Base-by-base conservation (phyloP, 139 green algal species). In the Chlamydomonas incerta region DNA sequence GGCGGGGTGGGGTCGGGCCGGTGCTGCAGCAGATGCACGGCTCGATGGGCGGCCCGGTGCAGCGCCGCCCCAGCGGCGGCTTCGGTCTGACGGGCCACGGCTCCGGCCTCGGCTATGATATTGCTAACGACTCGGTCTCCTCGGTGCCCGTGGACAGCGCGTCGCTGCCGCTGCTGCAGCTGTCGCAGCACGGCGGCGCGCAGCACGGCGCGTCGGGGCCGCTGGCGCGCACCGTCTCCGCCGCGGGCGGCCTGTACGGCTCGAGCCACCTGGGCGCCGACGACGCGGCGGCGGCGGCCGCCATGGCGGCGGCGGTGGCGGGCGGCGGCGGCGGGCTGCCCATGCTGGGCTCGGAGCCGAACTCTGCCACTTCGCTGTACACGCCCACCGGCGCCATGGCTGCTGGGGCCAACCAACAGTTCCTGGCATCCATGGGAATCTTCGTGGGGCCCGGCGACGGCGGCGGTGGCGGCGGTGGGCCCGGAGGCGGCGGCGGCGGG, bases 191-290 rank as follows among this genome's bases (percentile, higher is more conserved):
- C 18, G 26, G 23, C 26, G 11, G 11, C 60, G 13, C 58, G 60
- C 26, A 15, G 60, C 60, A 60, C 60, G 26, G 26, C 74, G 5
- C 29, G 8, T 52, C 52, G 10, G n/a, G 41, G 10, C 37, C 47
- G 29, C 75, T 83, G 37, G 50, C n/a, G 34, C 75, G 75, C 35
- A 47, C 37, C 62, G 31, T 28, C 21, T 83, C 75, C 11, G 70
- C 47, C 24, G 37, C 34, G 10, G 50, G 37, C 26, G 46, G n/a
- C 2, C 26, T 73, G 4, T 72, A 73, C 28, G 28, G 41, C n/a
- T n/a, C n/a, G n/a, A n/a, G n/a, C n/a, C n/a, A n/a, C n/a, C n/a
- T 31, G 13, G 60, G 75, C 37, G 26, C 5, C 26, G 23, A 41
- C 17, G 14, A 62, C 6, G 60, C 74, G 74, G 55, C 58, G 8